phyloP scores from a whole-genome alignment of 768 basidiomycete species.

The Suillus placidus region DNA sequence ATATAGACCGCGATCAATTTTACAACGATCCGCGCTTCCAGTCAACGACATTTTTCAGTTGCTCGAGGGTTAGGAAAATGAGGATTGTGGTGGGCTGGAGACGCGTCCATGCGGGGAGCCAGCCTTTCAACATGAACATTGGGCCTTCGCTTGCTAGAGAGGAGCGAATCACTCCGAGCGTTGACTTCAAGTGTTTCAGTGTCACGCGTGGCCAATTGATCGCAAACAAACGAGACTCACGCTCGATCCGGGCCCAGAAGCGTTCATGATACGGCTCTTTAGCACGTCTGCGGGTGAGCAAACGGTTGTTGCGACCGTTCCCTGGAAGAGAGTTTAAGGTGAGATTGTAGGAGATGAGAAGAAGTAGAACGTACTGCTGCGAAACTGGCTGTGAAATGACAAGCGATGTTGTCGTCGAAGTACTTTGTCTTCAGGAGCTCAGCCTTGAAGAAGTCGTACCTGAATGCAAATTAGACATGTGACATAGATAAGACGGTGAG shows the following conservation, averaged over 20 bases:
- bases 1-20: background rate
- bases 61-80: conserved; percentile 84
- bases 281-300: conserved; percentile 89
- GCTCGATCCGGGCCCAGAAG: conserved; percentile 77
- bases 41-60: conserved; percentile 74
- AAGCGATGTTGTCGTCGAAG: conserved; percentile 80
- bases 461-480: conserved; percentile 25
- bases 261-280: conserved; percentile 91
- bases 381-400: conserved; percentile 86
- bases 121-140: conserved; percentile 93
- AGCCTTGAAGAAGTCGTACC: conserved; percentile 91
- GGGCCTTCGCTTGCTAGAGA: conserved; percentile 76
- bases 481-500: background rate
- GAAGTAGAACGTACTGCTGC: conserved; percentile 61
- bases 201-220: background rate
- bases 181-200: conserved; percentile 49
- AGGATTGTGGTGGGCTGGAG: conserved; percentile 87
- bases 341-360: background rate
- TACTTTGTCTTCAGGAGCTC: conserved; percentile 71
- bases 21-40: conserved; percentile 45
- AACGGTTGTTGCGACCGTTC: conserved; percentile 86
- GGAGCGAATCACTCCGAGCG: conserved; percentile 65
- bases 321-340: conserved; percentile 41
- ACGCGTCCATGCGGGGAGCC: conserved; percentile 86
- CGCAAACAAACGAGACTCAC: conserved; percentile 42